Conservation (phyloP, 177 flowering plant genomes). For the Vitis hybrid region DNA sequence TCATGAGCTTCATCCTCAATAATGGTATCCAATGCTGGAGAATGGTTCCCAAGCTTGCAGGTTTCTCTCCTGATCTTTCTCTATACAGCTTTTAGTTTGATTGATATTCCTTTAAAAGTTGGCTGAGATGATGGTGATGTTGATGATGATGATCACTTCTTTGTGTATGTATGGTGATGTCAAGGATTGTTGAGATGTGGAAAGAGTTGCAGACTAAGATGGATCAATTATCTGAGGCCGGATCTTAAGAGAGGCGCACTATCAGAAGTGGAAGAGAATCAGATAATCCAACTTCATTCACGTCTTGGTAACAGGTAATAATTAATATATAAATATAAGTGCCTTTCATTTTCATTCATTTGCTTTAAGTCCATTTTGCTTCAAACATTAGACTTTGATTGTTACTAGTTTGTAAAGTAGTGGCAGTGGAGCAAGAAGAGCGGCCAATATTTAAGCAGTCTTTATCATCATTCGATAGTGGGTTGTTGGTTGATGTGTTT, state of each 20-base stretch:
- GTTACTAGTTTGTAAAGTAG: no score
- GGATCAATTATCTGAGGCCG: conserved; percentile 91
- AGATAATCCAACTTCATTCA: conserved; percentile 74
- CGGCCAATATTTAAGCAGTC: no score
- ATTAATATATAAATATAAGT: no score
- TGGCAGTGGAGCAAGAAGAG: no score
- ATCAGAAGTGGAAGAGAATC: conserved; percentile 72
- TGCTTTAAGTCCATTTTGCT: no score
- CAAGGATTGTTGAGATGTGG: conserved; percentile 76
- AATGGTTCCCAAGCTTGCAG: conserved; percentile 62
- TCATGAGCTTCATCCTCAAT: conserved; percentile 46
- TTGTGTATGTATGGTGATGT: not conserved
- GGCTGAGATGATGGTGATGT: not conserved
- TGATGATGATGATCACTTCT: not conserved
- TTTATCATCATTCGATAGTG: not conserved
- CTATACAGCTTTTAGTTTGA: not conserved
- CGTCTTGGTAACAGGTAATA: conserved; percentile 77
- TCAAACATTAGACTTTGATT: no score
- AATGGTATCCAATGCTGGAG: conserved; percentile 66
- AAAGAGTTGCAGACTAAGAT: conserved; percentile 89
- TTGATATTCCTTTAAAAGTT: not conserved
- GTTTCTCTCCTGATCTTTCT: conserved; percentile 16
- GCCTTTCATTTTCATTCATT: not conserved
- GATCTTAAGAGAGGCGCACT: conserved; percentile 83
- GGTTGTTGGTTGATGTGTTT: not conserved